Percentiles rank a stretch among this genome's conserved stretches.
Conservation (phyloP, 805 yeast species). For the Starmerella tilneyi region DNA sequence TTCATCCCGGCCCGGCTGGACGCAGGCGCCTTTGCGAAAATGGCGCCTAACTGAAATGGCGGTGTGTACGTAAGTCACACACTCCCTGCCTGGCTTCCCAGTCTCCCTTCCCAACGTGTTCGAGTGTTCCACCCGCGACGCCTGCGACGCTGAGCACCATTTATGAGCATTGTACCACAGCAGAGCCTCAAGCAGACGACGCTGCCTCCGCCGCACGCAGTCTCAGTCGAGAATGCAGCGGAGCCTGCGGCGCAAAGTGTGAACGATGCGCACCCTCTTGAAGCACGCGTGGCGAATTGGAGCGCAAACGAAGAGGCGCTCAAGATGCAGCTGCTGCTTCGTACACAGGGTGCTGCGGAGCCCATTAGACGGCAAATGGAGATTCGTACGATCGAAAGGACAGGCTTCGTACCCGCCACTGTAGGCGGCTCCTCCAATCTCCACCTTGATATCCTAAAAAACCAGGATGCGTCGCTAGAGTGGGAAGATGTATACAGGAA, state of each 20-base stretch:
- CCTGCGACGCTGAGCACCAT: not conserved
- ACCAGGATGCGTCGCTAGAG: constrained; percentile 66
- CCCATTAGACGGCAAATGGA: constrained; percentile 92
- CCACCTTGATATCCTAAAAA: constrained; percentile 68
- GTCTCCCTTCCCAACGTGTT: not conserved
- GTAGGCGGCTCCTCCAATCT: constrained; percentile 50
- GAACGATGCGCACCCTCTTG: constrained; percentile 61
- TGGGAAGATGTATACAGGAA: constrained; percentile 86
- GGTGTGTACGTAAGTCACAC: not conserved
- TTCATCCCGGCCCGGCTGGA: constrained; percentile 2
- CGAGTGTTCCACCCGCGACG: no score
- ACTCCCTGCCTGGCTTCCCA: not conserved
- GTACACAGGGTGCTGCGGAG: constrained; percentile 84
- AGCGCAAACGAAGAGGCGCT: constrained; percentile 60
- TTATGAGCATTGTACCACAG: constrained; percentile 5
- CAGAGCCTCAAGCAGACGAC: not conserved
- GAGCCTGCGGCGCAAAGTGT: constrained; percentile 29
- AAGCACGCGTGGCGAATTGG: constrained; percentile 67
- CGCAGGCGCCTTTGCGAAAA: not conserved
- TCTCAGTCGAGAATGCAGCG: not conserved
- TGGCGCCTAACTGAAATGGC: not conserved
- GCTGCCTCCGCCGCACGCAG: constrained; percentile 4
- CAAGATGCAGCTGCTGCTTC: constrained; percentile 65
- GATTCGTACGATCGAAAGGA: constrained; percentile 53
- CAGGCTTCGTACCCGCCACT: constrained; percentile 57